Base-by-base conservation (phyloP, 148 eudicot species). In the Cornus kousa region DNA sequence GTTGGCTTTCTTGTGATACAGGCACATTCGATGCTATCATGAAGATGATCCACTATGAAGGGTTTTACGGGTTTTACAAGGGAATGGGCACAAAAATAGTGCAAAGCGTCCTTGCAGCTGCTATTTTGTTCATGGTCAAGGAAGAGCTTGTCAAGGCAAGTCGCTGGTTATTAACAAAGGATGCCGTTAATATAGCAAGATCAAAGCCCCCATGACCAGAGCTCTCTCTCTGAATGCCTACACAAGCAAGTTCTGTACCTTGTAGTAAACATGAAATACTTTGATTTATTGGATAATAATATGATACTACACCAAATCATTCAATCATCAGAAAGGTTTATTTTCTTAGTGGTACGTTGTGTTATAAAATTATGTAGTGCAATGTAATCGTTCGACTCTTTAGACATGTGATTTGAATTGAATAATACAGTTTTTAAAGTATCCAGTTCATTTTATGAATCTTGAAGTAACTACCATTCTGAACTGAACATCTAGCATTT, bases 31-130 rank as follows among this genome's bases (percentile, higher is more conserved):
- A 95, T 77, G 99, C 97, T 39, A 82, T 95, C 59, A 57, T 74
- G 87, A 93, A 93, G 91, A 95, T 95, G 92, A 83, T 95, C 76
- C 86, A 72, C 5, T 82, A 90, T 4, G 99, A 93, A 87, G 98
- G 99, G 9, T 83, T 89, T 55, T 66, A 90, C 65, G 97, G 98
- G 71, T 93, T 88, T 73, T 95, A 93, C 87, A 93, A 90, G 85
- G 99, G 99, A 23, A 95, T 95, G 97, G 84, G 92, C 81, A 93
- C 99, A 23, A 95, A 95, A 86, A 91, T 95, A 16, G 97, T 92
- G 67, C 99, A 95, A 73, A 93, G 99, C 79, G 97, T 95, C 83
- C 87, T 96, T 37, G 99, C 94, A 23, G 97, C 97, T 75, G 99
- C 99, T 9, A 87, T 96, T 84, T 77, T 96, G 55, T 96, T 96